Percentiles rank a stretch among this genome's conserved stretches.
phyloP scores from a whole-genome alignment of 2,329 filamentous ascomycete species.

The Fusarium anguioides region DNA sequence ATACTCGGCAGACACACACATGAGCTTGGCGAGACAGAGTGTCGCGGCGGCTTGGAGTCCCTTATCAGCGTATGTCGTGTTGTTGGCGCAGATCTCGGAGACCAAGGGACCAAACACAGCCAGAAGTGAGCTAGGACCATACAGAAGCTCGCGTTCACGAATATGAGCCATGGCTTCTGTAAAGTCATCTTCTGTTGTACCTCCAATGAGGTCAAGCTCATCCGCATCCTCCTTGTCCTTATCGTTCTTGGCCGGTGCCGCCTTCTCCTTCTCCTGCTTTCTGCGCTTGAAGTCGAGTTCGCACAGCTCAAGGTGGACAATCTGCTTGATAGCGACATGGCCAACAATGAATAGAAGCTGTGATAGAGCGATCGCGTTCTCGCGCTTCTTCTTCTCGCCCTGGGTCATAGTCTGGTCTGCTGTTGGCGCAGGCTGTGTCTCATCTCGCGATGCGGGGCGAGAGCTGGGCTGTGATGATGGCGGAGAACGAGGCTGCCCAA shows the following conservation, averaged over 20 bases:
- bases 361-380: constrained; percentile 80
- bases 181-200: constrained; percentile 94
- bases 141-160: constrained; percentile 83
- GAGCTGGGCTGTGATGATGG: constrained; percentile 59
- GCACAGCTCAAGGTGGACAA: constrained; percentile 96
- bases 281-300: constrained; percentile 97
- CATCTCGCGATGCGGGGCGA: constrained; percentile 59
- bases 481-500: constrained; percentile 59
- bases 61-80: constrained; percentile 89
- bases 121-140: constrained; percentile 85
- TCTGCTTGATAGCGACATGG: constrained; percentile 98
- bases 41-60: constrained; percentile 94
- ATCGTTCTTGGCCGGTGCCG: constrained; percentile 57
- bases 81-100: constrained; percentile 93
- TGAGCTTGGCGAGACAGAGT: constrained; percentile 94
- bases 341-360: constrained; percentile 95
- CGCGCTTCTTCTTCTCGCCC: constrained; percentile 64
- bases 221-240: constrained; percentile 76
- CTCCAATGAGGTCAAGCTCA: constrained; percentile 95
- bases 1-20: constrained; percentile 98
- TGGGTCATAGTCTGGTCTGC: constrained; percentile 51
- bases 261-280: constrained; percentile 89
- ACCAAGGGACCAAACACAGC: constrained; percentile 91
- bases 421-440: constrained; percentile 52
- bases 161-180: constrained; percentile 88